Percentiles rank a stretch among this genome's conserved stretches.
Evolutionary conservation across 495 filamentous ascomycete species (phyloP).

Genomic region (Articulospora tetracladia): DNA sequence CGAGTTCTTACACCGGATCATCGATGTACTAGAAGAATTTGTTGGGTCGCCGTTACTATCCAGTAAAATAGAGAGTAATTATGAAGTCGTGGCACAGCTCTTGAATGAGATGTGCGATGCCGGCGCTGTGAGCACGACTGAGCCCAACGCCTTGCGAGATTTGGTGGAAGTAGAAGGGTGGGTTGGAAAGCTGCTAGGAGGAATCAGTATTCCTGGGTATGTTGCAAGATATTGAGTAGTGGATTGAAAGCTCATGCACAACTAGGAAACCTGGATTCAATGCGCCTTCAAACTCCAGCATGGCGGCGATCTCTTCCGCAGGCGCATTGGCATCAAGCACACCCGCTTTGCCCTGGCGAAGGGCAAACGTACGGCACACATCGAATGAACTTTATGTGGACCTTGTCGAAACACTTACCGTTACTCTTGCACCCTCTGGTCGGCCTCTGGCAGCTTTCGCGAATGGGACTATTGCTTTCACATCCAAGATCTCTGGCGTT

Average conservation of each 20-base stretch:
- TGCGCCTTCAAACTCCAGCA: conserved; percentile 16
- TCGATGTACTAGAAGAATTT: conserved; percentile 94
- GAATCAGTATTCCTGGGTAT: conserved; percentile 75
- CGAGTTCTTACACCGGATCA: conserved; percentile 91
- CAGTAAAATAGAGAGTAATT: conserved; percentile 78
- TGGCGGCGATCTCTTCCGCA: conserved; percentile 25
- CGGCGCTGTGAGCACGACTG: conserved; percentile 83
- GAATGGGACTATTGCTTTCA: conserved; percentile 92
- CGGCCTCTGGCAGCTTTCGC: conserved; percentile 80
- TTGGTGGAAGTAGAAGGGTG: conserved; percentile 85
- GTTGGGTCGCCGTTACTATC: conserved; percentile 84
- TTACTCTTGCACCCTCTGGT: conserved; percentile 87
- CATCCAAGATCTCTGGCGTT: conserved; percentile 88
- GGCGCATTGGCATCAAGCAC: conserved; percentile 32
- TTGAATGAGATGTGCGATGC: conserved; percentile 96
- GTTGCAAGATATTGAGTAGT: conserved; percentile 11
- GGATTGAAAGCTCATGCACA: background rate
- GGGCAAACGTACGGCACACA: conserved; percentile 89
- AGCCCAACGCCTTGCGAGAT: conserved; percentile 90
- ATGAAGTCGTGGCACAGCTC: conserved; percentile 92
- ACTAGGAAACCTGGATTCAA: conserved; percentile 24
- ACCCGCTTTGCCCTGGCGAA: conserved; percentile 71
- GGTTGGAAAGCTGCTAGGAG: conserved; percentile 87
- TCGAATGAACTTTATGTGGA: conserved; percentile 98
- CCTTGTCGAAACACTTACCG: conserved; percentile 82